Percentiles rank a stretch among this genome's conserved stretches.
Evolutionary conservation across 179 eudicot species (phyloP).

Genomic region (Monotropa hypopitys): DNA sequence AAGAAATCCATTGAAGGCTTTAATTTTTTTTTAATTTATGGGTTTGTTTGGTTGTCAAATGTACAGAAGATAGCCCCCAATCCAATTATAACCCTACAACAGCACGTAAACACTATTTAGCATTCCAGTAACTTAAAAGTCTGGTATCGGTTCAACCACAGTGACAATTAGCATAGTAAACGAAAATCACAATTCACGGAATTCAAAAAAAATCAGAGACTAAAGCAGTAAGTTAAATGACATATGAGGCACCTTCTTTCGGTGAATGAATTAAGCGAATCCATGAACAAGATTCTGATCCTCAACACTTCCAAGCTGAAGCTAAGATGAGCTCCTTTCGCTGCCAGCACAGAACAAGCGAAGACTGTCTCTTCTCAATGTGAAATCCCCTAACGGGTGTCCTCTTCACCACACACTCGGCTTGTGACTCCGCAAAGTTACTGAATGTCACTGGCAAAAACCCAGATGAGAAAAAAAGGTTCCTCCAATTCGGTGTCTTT

Average conservation of each 20-base stretch:
- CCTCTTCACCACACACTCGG: constrained; percentile 76
- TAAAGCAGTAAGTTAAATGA: background rate
- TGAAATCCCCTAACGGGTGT: constrained; percentile 69
- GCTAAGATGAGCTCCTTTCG: constrained; percentile 72
- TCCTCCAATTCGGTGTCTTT: constrained; percentile 78
- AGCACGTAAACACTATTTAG: background rate
- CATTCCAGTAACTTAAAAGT: constrained; percentile 3
- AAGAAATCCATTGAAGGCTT: background rate
- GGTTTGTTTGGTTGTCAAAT: constrained; percentile 8
- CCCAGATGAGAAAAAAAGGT: constrained; percentile 52
- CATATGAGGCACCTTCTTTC: constrained; percentile 1
- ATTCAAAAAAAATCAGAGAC: constrained; percentile 2
- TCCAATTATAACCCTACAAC: background rate
- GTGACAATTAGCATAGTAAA: constrained; percentile 2
- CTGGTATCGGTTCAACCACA: constrained; percentile 1
- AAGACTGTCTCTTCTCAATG: constrained; percentile 72
- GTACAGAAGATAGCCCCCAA: constrained; percentile 15
- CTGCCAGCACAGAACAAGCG: constrained; percentile 83
- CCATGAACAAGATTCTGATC: constrained; percentile 1
- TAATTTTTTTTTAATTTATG: background rate
- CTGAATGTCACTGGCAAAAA: constrained; percentile 56
- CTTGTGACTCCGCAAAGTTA: constrained; percentile 79
- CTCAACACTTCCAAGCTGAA: constrained; percentile 85
- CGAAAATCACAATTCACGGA: background rate
- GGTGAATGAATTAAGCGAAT: background rate